Conservation (phyloP, 2,329 filamentous ascomycete species). For the Nemania sp. region DNA sequence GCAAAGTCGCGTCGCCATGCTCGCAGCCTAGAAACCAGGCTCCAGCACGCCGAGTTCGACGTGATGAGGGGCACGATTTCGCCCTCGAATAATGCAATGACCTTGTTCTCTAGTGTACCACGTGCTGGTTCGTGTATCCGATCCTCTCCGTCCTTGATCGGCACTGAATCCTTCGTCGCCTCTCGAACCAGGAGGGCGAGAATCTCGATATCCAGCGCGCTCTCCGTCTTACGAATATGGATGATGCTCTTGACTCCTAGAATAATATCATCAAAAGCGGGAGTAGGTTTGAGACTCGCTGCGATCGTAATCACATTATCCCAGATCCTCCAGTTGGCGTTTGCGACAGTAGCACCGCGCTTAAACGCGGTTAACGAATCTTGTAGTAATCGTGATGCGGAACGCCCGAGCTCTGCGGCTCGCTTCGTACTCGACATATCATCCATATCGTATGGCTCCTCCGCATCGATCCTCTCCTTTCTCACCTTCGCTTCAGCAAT, state of each 20-base stretch:
- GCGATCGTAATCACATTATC: slow-evolving; percentile 93
- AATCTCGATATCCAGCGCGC: slow-evolving; percentile 80
- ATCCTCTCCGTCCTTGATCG: slow-evolving; percentile 47
- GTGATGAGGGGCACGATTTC: slow-evolving; percentile 87
- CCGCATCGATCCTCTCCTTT: slow-evolving; percentile 40
- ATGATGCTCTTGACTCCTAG: slow-evolving; percentile 80
- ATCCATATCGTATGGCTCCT: slow-evolving; percentile 39
- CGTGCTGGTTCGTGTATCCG: slow-evolving; percentile 60
- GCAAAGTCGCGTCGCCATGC: slow-evolving; percentile 78
- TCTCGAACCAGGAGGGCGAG: slow-evolving; percentile 79
- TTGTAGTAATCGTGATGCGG: slow-evolving; percentile 68
- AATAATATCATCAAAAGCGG: slow-evolving; percentile 80
- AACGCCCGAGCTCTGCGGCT: slow-evolving; percentile 56
- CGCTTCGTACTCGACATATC: slow-evolving; percentile 51
- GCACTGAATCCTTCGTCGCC: slow-evolving; percentile 59
- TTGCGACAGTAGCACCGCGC: slow-evolving; percentile 83
- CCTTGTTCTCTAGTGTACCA: slow-evolving; percentile 70
- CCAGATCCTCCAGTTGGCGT: slow-evolving; percentile 94
- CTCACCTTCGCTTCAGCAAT: slow-evolving; percentile 54
- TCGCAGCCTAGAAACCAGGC: slow-evolving; percentile 76
- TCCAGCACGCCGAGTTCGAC: slow-evolving; percentile 79
- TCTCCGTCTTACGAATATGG: slow-evolving; percentile 81
- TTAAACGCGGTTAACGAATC: slow-evolving; percentile 89
- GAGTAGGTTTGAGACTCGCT: slow-evolving; percentile 76
- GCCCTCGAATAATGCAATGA: slow-evolving; percentile 79